Conservation (phyloP, 257 asterid species). For the Penstemon davidsonii region DNA sequence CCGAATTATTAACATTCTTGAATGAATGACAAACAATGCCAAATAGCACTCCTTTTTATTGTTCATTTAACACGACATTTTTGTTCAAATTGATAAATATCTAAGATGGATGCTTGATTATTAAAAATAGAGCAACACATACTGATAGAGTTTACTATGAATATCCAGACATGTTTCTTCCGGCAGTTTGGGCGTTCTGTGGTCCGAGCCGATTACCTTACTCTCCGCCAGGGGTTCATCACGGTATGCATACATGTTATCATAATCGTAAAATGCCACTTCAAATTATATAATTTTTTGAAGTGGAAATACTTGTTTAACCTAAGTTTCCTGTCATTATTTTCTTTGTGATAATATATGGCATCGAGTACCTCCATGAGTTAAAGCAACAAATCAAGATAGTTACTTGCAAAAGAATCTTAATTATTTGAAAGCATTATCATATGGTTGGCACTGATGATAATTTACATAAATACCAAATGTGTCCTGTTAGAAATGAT, state of each 20-base stretch:
- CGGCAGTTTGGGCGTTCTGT: conserved; percentile 95
- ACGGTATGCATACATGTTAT: conserved; percentile 48
- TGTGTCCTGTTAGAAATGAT: neutral
- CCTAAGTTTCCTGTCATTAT: neutral
- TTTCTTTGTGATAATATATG: neutral
- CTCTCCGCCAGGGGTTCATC: conserved; percentile 96
- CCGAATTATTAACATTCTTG: neutral
- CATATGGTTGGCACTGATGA: neutral
- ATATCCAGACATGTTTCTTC: conserved; percentile 85
- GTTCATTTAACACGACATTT: neutral
- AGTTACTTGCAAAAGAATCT: conserved; percentile 11
- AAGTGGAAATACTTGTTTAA: neutral
- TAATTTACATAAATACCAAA: conserved; percentile 2
- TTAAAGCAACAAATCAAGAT: neutral
- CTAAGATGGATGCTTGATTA: conserved; percentile 8
- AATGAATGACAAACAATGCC: neutral
- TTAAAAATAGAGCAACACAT: neutral
- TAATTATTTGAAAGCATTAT: neutral
- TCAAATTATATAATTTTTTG: neutral
- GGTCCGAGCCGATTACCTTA: conserved; percentile 91
- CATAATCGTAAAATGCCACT: conserved; percentile 5
- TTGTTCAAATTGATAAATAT: neutral
- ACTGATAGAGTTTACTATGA: conserved; percentile 22
- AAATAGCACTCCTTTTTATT: neutral
- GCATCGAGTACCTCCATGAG: neutral